Evolutionary conservation across 495 filamentous ascomycete genomes (phyloP), one percentile per base, ranked within the genome.

Genomic region (Aspergillus cavernicola): DNA sequence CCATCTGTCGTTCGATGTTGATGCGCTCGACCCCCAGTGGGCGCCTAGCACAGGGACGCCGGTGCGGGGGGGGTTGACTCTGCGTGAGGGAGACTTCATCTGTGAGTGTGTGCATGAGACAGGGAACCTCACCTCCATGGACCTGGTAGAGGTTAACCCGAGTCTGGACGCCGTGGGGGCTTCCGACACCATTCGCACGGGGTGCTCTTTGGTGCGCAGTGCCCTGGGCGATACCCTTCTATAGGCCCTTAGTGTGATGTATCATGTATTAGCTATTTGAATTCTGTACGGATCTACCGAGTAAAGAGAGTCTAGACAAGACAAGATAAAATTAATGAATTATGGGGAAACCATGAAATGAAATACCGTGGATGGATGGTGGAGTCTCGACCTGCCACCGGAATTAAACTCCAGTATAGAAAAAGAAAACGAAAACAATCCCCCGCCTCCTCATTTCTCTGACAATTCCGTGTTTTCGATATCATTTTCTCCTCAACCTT

Each of bases 41-140:
- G 95, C 95, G 13, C 95, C 93, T 11, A 92, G 88, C 69, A 99
- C 93, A 0, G 93, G 93, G 15, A 99, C 93, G 10, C 90, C 93
- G 0, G 93, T 99, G 22, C 79, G 95, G 61, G 93, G 93, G n/a
- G 93, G 93, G 0, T 67, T 99, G 69, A 99, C 95, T 13, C 78
- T 99, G 59, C 80, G 93, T 36, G 93, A 99, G 74, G 93, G 95
- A 37, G 95, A 97, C 66, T 99, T 87, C 74, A 99, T 99, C 71
- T 95, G 90, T 60, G 93, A 99, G 73, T 89, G 85, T 60, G 90
- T 99, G 26, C 91, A 96, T 65, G 83, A 92, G 76, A 96, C 92
- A 2, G 95, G 95, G 20, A 90, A 85, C 63, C 68, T 97, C 52
- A 78, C 97, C 6, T 91, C 92, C 11, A 83, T 99, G 74, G 93